Base-by-base conservation (phyloP, 495 filamentous ascomycete genomes). In the Cudoniella acicularis region DNA sequence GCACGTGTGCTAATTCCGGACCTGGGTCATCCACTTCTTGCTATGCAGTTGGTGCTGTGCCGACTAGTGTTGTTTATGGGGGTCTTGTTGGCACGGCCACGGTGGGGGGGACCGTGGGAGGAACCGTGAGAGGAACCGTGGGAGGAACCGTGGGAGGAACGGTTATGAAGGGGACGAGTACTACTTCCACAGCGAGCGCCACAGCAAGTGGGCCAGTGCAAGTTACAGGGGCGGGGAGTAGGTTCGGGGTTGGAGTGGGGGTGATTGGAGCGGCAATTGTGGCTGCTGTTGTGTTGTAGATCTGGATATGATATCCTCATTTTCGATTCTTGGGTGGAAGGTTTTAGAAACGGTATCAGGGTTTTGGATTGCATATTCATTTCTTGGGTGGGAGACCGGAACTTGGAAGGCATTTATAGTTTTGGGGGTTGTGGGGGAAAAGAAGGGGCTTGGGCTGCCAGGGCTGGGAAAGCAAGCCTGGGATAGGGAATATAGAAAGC, bases 11-110 rank as follows among this genome's bases (percentile, higher is more conserved):
- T 10, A 58, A 50, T 51, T 8, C 23, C 1, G 45, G 24, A 10
- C 9, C 25, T 4, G 46, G 9, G 2, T 13, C 55, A 6, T 18
- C 55, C 8, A 58, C 55, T 11, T 50, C 21, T 20, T 58, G 55
- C 47, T 58, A 58, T 58, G 23, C 55, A 8, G 27, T 58, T 25
- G 55, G 55, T 41, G 36, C 9, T 16, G 8, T 16, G 36, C 36
- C 8, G 16, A 8, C 36, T 41, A 8, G 9, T 41, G 8, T 16
- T 41, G 36, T 8, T 16, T 41, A 8, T 8, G 16, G 16, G 9
- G 9, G 9, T 41, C 16, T 16, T 41, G 16, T 16, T 17, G n/a
- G 43, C 43, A n/a, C 43, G n/a, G 8, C 11, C 6, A 16, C 43
- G 11, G 11, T 21, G 6, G 11, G 4, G 11, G 43, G 8, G 4